Base-by-base conservation (phyloP, 2,329 filamentous ascomycete species). In the Chrysosphaeria jannelii region DNA sequence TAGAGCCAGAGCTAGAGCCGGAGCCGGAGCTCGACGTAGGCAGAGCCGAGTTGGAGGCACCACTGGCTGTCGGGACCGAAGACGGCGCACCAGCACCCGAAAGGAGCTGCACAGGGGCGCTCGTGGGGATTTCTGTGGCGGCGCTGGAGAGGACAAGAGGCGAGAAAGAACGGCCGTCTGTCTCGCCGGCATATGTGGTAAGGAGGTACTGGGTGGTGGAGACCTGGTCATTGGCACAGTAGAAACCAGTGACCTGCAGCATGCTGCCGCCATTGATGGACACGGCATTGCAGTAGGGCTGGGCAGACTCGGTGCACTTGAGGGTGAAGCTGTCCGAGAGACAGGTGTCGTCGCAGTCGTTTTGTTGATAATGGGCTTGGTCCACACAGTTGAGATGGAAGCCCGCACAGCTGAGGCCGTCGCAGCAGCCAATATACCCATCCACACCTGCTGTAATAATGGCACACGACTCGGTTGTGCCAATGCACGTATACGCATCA, bases 341-440 rank as follows among this genome's bases (percentile, higher is more conserved):
- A 25, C 31, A 32, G 15, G 10, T 13, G 14, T 10, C 3, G 23
- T 15, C 22, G 23, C 30, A 32, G 8, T 10, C 17, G 11, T 12
- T 25, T 14, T 20, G 17, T 5, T 22, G 14, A 23, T 18, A 28
- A 14, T 9, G 5, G 4, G 11, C 24, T 10, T 14, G 17, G 26
- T 29, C 29, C n/a, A 32, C 9, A 23, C 31, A 32, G 8, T 8
- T 10, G 14, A 21, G 9, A 13, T 26, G 14, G 28, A 30, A 29
- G 23, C 23, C 25, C 17, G 12, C 26, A 14, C 31, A 32, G 3
- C n/a, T 6, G 10, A 10, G 13, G 8, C 10, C 14, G 11, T 21
- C 22, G 20, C 31, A 32, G 28, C 31, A 32, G 25, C 29, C 31
- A 8, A 31, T 25, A 16, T 21, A 31, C 22, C 29, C 31, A 10